Evolutionary conservation across 805 yeast genomes (phyloP).

Genomic region (Candida orba): DNA sequence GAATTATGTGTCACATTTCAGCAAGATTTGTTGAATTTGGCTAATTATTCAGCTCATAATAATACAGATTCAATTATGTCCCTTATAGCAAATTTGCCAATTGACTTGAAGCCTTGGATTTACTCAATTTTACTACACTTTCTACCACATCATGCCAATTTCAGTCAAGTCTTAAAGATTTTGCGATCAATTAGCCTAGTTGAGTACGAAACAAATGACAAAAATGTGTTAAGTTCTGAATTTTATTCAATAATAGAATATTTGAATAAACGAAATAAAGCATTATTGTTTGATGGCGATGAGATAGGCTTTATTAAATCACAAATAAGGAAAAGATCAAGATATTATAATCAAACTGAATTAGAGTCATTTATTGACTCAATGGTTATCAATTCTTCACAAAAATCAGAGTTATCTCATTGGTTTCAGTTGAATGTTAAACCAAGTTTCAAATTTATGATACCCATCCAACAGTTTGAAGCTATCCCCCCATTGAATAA

Average conservation of each 20-base stretch:
- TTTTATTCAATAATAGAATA: background rate
- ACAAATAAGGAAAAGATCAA: background rate
- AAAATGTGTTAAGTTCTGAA: background rate
- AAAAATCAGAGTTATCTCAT: background rate
- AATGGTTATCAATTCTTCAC: background rate
- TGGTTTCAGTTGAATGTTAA: slow-evolving; percentile 4
- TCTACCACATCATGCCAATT: background rate
- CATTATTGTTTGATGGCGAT: background rate
- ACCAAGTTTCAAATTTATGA: slow-evolving; percentile 1
- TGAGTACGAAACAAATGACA: background rate
- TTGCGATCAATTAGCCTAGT: background rate
- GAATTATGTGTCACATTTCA: background rate
- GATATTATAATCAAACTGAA: background rate
- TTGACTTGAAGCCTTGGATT: background rate
- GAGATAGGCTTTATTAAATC: slow-evolving; percentile 2
- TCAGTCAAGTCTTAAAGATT: background rate
- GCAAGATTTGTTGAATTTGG: slow-evolving; percentile 1
- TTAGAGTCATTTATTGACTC: background rate
- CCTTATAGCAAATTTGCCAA: background rate
- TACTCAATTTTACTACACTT: slow-evolving; percentile 5
- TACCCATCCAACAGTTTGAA: slow-evolving; percentile 1
- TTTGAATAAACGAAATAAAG: slow-evolving; percentile 1
- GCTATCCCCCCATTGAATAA: slow-evolving; percentile 1
- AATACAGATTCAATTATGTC: background rate
- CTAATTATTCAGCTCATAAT: background rate